Percentiles rank a stretch among this genome's conserved stretches.
Conservation (phyloP, 2,329 filamentous ascomycete species). For the Penicillium sp. region DNA sequence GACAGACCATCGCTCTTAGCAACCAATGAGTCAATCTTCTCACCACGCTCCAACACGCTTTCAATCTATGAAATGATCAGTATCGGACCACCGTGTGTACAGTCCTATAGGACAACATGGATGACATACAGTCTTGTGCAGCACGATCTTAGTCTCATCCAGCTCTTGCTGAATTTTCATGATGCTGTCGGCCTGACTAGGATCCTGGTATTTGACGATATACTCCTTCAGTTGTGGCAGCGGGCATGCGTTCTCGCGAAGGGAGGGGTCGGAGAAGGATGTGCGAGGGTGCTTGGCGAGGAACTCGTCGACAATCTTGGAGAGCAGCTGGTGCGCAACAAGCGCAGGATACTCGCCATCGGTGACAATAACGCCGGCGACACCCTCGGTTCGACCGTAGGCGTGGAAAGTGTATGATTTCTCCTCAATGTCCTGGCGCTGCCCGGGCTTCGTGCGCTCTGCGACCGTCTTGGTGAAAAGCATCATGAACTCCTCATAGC, state of each 20-base stretch:
- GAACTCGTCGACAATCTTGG: constrained; percentile 88
- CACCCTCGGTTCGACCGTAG: constrained; percentile 70
- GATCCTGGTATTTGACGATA: constrained; percentile 79
- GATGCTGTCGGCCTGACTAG: constrained; percentile 85
- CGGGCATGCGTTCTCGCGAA: constrained; percentile 54
- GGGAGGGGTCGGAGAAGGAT: constrained; percentile 61
- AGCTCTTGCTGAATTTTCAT: constrained; percentile 95
- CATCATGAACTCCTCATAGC: constrained; percentile 73
- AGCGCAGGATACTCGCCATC: constrained; percentile 75
- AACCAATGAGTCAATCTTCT: constrained; percentile 95
- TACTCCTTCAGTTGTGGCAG: constrained; percentile 82
- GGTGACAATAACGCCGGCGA: constrained; percentile 76
- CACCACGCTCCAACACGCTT: constrained; percentile 73
- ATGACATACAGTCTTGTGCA: constrained; percentile 88
- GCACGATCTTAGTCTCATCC: constrained; percentile 94
- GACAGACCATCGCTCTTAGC: constrained; percentile 91
- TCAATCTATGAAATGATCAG: constrained; percentile 49
- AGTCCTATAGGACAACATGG: neutral
- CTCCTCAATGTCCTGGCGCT: constrained; percentile 78
- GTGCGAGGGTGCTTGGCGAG: constrained; percentile 72
- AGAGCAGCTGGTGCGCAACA: constrained; percentile 83
- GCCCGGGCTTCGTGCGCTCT: constrained; percentile 77
- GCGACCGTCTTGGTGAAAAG: constrained; percentile 87
- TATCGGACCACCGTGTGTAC: neutral
- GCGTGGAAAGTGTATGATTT: constrained; percentile 65